A percentile compares a stretch with the other conserved stretches of the same genome.
These are phyloP conservation scores for Cladosporium sp. DNA, from an alignment of 2,329 filamentous ascomycete species.

Conservation along the genomic window DNA sequence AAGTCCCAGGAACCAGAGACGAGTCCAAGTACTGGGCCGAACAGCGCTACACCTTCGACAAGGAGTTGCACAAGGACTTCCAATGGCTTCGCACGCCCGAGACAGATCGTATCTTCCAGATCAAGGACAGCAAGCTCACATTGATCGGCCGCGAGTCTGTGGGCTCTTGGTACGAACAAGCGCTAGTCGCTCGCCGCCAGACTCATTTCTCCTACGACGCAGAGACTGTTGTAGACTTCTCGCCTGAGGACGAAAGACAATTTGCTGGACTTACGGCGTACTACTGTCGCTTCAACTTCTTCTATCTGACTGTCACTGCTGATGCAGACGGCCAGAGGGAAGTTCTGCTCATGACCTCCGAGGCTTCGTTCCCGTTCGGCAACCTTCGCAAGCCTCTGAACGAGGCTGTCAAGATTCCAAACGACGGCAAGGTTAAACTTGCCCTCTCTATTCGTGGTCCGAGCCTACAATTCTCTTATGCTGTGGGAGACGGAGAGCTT, in stretches of 20 bases:
- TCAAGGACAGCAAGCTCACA: slow-evolving; percentile 5
- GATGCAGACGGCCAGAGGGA: slow-evolving; percentile 17
- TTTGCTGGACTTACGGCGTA: slow-evolving; percentile 19
- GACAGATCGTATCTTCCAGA: slow-evolving; percentile 13
- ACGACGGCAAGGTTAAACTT: slow-evolving; percentile 18
- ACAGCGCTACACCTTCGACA: slow-evolving; percentile 17
- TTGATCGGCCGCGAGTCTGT: slow-evolving; percentile 15
- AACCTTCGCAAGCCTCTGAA: slow-evolving; percentile 12
- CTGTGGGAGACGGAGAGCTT: slow-evolving; percentile 10
- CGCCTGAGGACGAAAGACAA: slow-evolving; percentile 17
- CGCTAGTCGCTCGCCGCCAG: slow-evolving; percentile 15
- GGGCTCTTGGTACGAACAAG: slow-evolving; percentile 16
- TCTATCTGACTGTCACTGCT: slow-evolving; percentile 14
- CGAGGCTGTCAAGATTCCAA: slow-evolving; percentile 7
- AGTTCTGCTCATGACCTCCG: slow-evolving; percentile 15
- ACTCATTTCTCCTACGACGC: slow-evolving; percentile 20
- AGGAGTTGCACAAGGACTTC: slow-evolving; percentile 18
- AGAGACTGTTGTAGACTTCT: slow-evolving; percentile 17
- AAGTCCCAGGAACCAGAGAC: slow-evolving; percentile 15
- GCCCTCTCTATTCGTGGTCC: slow-evolving; percentile 14
- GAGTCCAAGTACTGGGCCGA: slow-evolving; percentile 19
- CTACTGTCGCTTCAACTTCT: slow-evolving; percentile 21
- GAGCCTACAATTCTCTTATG: slow-evolving; percentile 14
- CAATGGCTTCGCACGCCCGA: slow-evolving; percentile 20
- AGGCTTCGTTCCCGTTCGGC: slow-evolving; percentile 13